These are phyloP conservation scores for Aspergillus persii DNA, from an alignment of 2,329 filamentous ascomycete genomes.

Conservation along the genomic window DNA sequence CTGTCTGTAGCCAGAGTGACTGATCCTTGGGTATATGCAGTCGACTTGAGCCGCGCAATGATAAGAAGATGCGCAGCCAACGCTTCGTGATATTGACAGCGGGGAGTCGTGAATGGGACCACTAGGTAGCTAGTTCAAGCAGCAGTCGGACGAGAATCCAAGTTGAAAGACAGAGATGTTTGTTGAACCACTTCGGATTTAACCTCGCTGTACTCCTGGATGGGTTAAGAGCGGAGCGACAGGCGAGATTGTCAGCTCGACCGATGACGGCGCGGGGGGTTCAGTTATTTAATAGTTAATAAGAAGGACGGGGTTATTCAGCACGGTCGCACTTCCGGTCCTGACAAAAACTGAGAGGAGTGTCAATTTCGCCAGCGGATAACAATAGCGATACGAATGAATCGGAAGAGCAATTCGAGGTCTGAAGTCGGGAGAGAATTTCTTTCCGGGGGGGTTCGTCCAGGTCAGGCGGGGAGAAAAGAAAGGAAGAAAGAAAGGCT, in stretches of 20 bases:
- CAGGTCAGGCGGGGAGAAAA: neutral
- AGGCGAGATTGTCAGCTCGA: neutral
- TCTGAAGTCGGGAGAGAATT: too few relatives aligned
- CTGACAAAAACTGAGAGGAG: neutral
- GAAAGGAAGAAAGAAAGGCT: neutral
- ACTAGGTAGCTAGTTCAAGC: neutral
- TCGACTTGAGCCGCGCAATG: neutral
- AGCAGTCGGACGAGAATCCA: neutral
- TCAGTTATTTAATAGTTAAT: too few relatives aligned
- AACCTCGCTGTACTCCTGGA: neutral
- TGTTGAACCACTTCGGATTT: neutral
- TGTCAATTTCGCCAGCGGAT: neutral
- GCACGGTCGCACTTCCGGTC: neutral
- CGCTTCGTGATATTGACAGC: neutral
- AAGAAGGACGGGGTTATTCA: neutral
- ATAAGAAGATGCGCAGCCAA: neutral
- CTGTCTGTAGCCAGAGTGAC: neutral
- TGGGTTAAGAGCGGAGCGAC: neutral
- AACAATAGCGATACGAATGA: neutral
- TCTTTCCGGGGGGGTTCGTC: neutral
- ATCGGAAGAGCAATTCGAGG: too few relatives aligned
- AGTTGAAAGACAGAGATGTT: neutral
- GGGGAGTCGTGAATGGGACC: neutral
- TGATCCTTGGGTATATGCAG: neutral
- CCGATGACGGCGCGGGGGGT: neutral